Evolutionary conservation across 2,329 filamentous ascomycete species (phyloP).

Genomic region (Aspergillus sp.): DNA sequence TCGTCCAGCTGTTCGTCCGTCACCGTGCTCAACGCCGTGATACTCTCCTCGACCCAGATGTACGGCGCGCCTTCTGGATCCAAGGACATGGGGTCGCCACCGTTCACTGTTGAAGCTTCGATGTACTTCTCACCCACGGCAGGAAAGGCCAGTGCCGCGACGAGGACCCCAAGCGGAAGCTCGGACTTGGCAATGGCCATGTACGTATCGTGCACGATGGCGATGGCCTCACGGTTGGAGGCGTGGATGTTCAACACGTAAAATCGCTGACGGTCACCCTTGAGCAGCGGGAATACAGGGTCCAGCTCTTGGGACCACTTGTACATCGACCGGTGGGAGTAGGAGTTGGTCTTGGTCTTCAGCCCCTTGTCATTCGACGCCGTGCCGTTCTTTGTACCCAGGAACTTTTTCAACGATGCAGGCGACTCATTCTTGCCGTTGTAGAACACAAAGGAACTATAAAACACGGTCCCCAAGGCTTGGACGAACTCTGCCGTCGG

Average conservation of each 20-base stretch:
- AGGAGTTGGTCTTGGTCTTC: background rate
- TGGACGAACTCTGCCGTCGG: background rate
- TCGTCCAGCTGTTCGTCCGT: conserved; percentile 3
- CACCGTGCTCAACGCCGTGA: background rate
- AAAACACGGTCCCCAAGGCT: background rate
- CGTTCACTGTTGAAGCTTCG: conserved; percentile 2
- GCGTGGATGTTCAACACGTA: background rate
- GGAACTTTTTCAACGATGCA: background rate
- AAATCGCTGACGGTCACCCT: background rate
- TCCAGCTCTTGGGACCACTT: background rate
- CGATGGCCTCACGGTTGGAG: background rate
- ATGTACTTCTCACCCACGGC: conserved; percentile 3
- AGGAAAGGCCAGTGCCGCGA: background rate
- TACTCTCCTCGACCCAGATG: conserved; percentile 5
- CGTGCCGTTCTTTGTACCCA: background rate
- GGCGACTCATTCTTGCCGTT: background rate
- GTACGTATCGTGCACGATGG: background rate
- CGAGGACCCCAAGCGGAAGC: background rate
- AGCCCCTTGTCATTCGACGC: background rate
- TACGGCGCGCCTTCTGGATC: conserved; percentile 3
- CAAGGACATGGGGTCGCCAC: conserved; percentile 2
- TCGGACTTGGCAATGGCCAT: background rate
- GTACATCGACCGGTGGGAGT: background rate
- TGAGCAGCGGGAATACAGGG: background rate
- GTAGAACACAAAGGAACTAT: background rate